These are phyloP conservation scores for Aspergillus calidoustus DNA, from an alignment of 2,329 filamentous ascomycete species.

Conservation along the genomic window DNA sequence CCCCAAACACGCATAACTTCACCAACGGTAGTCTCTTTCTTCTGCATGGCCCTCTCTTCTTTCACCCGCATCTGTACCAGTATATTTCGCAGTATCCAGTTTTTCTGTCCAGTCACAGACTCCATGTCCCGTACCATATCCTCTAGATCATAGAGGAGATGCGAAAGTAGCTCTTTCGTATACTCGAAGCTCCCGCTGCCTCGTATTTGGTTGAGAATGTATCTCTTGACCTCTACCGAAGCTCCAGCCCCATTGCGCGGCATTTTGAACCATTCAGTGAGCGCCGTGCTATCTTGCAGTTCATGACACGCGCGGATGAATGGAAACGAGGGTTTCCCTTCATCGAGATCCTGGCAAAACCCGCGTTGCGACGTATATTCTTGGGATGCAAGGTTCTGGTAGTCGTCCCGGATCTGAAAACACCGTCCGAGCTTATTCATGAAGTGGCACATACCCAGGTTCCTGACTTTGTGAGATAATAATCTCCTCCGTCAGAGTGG, in stretches of 20 bases:
- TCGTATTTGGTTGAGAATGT: background rate
- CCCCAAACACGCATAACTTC: constrained; percentile 28
- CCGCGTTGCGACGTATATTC: background rate
- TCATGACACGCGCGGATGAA: background rate
- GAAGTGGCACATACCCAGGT: background rate
- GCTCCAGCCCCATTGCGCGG: background rate
- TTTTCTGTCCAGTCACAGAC: background rate
- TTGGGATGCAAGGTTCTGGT: background rate
- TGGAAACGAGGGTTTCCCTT: background rate
- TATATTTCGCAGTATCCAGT: background rate
- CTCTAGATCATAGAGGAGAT: background rate
- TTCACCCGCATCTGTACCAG: background rate
- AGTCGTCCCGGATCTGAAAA: constrained; percentile 9
- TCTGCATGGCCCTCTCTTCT: background rate
- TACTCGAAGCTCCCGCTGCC: background rate
- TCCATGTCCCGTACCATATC: background rate
- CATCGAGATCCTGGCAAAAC: constrained; percentile 6
- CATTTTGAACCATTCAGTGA: background rate
- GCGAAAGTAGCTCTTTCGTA: background rate
- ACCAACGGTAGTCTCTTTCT: constrained; percentile 10
- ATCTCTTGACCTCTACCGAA: background rate
- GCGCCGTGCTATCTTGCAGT: background rate
- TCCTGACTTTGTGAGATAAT: background rate
- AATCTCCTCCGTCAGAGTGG: background rate
- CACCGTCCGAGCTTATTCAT: background rate